Evolutionary conservation across 2,329 filamentous ascomycete species (phyloP).

Genomic region (Sporothrix brasiliensis): DNA sequence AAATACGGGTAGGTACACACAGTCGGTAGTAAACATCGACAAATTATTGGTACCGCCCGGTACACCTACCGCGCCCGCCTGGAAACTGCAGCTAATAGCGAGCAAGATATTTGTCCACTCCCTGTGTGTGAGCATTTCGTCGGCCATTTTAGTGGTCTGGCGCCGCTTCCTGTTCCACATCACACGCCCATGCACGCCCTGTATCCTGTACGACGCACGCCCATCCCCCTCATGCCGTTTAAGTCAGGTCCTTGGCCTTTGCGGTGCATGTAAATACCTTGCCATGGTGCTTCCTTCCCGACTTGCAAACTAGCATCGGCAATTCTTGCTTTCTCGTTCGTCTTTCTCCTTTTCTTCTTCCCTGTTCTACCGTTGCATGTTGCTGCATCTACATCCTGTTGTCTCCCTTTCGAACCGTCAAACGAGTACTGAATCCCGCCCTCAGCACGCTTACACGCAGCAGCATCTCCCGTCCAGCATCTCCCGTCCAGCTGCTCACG

Average conservation of each 20-base stretch:
- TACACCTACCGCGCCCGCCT: slow-evolving; percentile 14
- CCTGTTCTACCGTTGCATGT: slow-evolving; percentile 19
- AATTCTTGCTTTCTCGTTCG: slow-evolving; percentile 23
- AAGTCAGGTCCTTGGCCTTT: background rate
- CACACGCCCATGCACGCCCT: slow-evolving; percentile 4
- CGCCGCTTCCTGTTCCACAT: background rate
- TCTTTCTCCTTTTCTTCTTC: slow-evolving; percentile 17
- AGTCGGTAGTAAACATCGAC: background rate
- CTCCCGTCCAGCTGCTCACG: background rate
- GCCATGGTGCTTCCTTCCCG: slow-evolving; percentile 29
- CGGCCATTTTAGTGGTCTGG: slow-evolving; percentile 29
- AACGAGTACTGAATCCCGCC: slow-evolving; percentile 12
- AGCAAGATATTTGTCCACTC: slow-evolving; percentile 34
- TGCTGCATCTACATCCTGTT: slow-evolving; percentile 10
- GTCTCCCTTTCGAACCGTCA: background rate
- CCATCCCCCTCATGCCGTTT: slow-evolving; percentile 20
- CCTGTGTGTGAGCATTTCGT: slow-evolving; percentile 30
- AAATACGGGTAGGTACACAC: slow-evolving; percentile 13
- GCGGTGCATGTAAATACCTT: slow-evolving; percentile 28
- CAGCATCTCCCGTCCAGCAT: no score
- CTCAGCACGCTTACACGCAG: slow-evolving; percentile 1
- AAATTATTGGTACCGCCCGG: background rate
- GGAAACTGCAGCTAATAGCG: slow-evolving; percentile 33
- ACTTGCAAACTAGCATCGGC: slow-evolving; percentile 24
- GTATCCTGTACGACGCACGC: background rate